Percentiles rank a stretch among this genome's conserved stretches.
Evolutionary conservation across 257 asterid species (phyloP).

Genomic region (Solanum lignicaule): DNA sequence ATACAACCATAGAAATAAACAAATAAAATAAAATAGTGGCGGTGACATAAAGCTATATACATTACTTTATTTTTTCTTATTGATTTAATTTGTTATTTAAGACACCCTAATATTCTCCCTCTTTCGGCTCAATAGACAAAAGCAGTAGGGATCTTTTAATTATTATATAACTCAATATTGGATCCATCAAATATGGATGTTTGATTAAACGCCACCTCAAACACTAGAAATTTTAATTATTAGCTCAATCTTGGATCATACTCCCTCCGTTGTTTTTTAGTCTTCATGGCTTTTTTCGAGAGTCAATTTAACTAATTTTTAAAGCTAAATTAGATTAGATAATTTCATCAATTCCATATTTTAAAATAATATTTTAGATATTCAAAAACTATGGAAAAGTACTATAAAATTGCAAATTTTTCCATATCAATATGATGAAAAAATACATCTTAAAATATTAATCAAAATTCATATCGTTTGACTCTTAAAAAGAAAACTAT

Average conservation of each 20-base stretch:
- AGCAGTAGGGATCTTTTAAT: not conserved
- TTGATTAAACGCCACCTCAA: not conserved
- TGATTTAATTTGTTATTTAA: not conserved
- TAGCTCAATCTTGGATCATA: not conserved
- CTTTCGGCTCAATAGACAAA: not conserved
- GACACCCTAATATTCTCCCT: not conserved
- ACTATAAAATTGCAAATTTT: too few relatives aligned
- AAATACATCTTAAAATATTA: too few relatives aligned
- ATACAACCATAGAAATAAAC: not conserved
- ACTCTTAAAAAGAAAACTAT: too few relatives aligned
- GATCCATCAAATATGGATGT: not conserved
- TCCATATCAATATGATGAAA: too few relatives aligned
- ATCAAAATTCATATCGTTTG: too few relatives aligned
- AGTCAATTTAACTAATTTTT: not conserved
- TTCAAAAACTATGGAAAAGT: not conserved
- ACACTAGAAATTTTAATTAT: not conserved
- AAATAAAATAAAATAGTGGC: not conserved
- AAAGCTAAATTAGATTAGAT: too few relatives aligned
- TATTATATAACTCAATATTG: not conserved
- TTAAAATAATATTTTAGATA: too few relatives aligned
- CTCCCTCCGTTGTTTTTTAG: not conserved
- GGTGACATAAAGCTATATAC: not conserved
- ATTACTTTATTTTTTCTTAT: not conserved
- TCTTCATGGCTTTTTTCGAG: too few relatives aligned
- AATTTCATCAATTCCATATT: too few relatives aligned